Evolutionary conservation across 129 eudicot species (phyloP), one percentile per base, ranked within the genome.

Genomic region (Flaveria brownii): DNA sequence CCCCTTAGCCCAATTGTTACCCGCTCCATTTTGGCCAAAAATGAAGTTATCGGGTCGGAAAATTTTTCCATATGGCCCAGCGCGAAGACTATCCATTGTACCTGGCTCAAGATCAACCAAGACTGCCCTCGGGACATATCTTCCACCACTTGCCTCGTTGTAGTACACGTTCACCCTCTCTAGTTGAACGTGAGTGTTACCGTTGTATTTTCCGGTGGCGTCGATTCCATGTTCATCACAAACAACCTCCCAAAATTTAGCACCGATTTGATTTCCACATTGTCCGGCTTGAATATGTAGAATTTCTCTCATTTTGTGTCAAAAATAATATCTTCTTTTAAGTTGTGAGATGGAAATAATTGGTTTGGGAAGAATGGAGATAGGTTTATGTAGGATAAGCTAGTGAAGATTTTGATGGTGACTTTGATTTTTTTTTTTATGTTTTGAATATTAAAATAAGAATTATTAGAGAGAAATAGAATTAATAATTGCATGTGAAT

Each of bases 251-350:
- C 97, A 91, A 78, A 91, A 91, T 82, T 91, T 88, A 42, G 86
- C 92, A 36, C 97, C 95, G 65, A 88, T 88, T 54, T 88, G 97
- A 90, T 91, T 91, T 5, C 97, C 97, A 60, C 97, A 91, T 86
- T 91, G 97, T 5, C 97, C 97, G 20, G 95, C 97, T 85, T 88
- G 94, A 50, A 91, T 80, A 15, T 91, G 97, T 47, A 91, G 88
- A 63, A 91, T 88, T 86, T 91, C 97, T 78, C 97, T 91, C 97
- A 91, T 91, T 70, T 81, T 73, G 42, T 85, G 22, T 41, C 66
- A 9, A 15, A 36, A 45, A 39, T n/a, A 62, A 42, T 50, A 28
- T 20, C 13, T 74, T 17, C 9, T 46, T 46, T 49, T 50, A 25
- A 63, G 28, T 65, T 41, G 41, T 71, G 8, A 14, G 45, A 70